These are phyloP conservation scores for Oryza punctata DNA, from an alignment of 176 grass and related monocot species.

Conservation along the genomic window DNA sequence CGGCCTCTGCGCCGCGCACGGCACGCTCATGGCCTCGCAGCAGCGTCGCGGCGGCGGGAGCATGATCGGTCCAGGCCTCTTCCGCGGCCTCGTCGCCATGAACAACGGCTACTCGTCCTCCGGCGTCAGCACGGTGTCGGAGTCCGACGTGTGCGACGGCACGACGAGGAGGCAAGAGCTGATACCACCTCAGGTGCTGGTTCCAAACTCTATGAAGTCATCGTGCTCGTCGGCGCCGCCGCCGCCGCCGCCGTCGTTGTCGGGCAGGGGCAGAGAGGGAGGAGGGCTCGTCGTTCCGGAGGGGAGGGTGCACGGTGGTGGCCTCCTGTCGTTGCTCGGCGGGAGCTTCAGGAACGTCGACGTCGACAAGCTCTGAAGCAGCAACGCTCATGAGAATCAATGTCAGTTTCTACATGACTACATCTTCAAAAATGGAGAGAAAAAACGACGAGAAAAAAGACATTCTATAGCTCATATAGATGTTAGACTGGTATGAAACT, in stretches of 20 bases:
- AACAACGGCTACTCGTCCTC: conserved; percentile 50
- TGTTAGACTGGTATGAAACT: not conserved
- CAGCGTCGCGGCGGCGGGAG: conserved; percentile 7
- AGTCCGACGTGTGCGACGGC: conserved; percentile 44
- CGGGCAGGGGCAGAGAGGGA: conserved; percentile 35
- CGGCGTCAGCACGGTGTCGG: conserved; percentile 51
- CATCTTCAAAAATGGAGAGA: not conserved
- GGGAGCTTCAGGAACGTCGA: conserved; percentile 65
- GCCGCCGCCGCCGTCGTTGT: not conserved
- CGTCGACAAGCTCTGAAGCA: conserved; percentile 42
- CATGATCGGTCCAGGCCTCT: conserved; percentile 60
- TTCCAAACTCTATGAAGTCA: conserved; percentile 67
- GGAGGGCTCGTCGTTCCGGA: conserved; percentile 46
- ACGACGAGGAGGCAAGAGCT: conserved; percentile 38
- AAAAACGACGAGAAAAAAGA: not conserved
- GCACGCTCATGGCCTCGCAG: conserved; percentile 52
- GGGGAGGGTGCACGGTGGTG: conserved; percentile 74
- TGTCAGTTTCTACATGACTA: conserved; percentile 14
- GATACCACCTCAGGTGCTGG: conserved; percentile 72
- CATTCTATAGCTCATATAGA: not conserved
- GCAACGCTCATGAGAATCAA: not conserved
- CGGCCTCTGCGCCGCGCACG: conserved; percentile 74
- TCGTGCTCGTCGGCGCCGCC: conserved; percentile 12
- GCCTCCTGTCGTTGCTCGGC: conserved; percentile 59
- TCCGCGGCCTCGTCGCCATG: conserved; percentile 59